Conservation (phyloP, 2,329 filamentous ascomycete species). For the Stachybotrys chlorohalonatus region DNA sequence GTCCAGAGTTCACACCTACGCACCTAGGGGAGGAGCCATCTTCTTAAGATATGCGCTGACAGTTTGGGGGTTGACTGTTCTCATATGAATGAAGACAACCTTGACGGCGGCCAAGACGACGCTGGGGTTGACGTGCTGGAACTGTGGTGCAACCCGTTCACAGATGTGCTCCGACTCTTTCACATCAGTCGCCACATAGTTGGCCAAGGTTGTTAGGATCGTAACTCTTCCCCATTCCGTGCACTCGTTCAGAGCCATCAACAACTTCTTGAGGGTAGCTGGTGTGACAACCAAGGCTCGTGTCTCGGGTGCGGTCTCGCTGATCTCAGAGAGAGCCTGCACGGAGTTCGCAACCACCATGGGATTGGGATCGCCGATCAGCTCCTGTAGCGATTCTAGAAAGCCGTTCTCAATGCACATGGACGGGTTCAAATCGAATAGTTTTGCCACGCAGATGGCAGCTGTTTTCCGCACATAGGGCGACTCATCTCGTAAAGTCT, state of each 20-base stretch:
- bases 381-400: slow-evolving; percentile 82
- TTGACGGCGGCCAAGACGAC: slow-evolving; percentile 97
- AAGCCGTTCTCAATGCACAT: slow-evolving; percentile 98
- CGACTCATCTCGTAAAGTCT: slow-evolving; percentile 93
- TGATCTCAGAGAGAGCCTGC: slow-evolving; percentile 84
- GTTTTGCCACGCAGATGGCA: slow-evolving; percentile 93
- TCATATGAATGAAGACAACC: slow-evolving; percentile 96
- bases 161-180: slow-evolving; percentile 99
- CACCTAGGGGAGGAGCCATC: slow-evolving; percentile 93
- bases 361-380: slow-evolving; percentile 95
- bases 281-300: slow-evolving; percentile 76
- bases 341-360: slow-evolving; percentile 99
- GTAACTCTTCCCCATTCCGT: slow-evolving; percentile 98
- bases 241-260: slow-evolving; percentile 95
- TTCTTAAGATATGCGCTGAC: slow-evolving; percentile 88
- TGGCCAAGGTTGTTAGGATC: slow-evolving; percentile 79
- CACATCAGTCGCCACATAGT: slow-evolving; percentile 77
- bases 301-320: slow-evolving; percentile 83
- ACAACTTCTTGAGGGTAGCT: slow-evolving; percentile 81
- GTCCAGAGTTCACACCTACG: slow-evolving; percentile 12
- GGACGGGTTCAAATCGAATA: slow-evolving; percentile 86
- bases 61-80: slow-evolving; percentile 65
- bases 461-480: slow-evolving; percentile 98
- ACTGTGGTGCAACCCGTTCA: slow-evolving; percentile 90
- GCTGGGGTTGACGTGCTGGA: slow-evolving; percentile 96